Evolutionary conservation across 2,329 filamentous ascomycete species (phyloP).

Genomic region (Zymoseptoria passerinii): DNA sequence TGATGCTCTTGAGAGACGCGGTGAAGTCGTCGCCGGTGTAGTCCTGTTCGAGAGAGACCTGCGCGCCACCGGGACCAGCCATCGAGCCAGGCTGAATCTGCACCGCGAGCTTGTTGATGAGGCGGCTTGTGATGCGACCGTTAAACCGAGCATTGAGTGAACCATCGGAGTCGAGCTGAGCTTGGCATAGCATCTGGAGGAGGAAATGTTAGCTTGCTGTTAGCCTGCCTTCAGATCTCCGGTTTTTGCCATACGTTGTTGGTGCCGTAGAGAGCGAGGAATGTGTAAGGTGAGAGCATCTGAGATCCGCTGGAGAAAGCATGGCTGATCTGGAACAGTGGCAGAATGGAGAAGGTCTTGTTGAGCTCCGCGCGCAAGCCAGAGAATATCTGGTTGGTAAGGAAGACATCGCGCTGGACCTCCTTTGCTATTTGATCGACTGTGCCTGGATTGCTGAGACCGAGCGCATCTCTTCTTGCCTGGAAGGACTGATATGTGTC

Average conservation of each 20-base stretch:
- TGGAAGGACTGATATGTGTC: slow-evolving; percentile 76
- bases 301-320: slow-evolving; percentile 89
- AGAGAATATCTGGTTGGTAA: slow-evolving; percentile 94
- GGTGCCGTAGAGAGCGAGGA: slow-evolving; percentile 87
- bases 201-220: slow-evolving; percentile 9
- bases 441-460: slow-evolving; percentile 83
- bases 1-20: slow-evolving; percentile 84
- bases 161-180: slow-evolving; percentile 87
- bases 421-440: slow-evolving; percentile 85
- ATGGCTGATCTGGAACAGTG: slow-evolving; percentile 95
- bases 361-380: slow-evolving; percentile 93
- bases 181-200: slow-evolving; percentile 82
- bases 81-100: slow-evolving; percentile 59
- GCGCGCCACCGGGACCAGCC: slow-evolving; percentile 62
- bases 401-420: slow-evolving; percentile 90
- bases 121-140: slow-evolving; percentile 72
- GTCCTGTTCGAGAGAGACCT: slow-evolving; percentile 91
- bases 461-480: slow-evolving; percentile 77
- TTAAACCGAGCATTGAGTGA: slow-evolving; percentile 84
- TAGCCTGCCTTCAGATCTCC: slow-evolving; percentile 7
- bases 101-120: slow-evolving; percentile 80
- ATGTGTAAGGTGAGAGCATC: slow-evolving; percentile 86
- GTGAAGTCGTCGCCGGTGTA: slow-evolving; percentile 91
- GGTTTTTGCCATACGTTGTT: slow-evolving; percentile 57
- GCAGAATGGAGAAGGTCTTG: slow-evolving; percentile 88